Evolutionary conservation across 1,139 yeast species (phyloP).

Genomic region (Lodderomyces theae): DNA sequence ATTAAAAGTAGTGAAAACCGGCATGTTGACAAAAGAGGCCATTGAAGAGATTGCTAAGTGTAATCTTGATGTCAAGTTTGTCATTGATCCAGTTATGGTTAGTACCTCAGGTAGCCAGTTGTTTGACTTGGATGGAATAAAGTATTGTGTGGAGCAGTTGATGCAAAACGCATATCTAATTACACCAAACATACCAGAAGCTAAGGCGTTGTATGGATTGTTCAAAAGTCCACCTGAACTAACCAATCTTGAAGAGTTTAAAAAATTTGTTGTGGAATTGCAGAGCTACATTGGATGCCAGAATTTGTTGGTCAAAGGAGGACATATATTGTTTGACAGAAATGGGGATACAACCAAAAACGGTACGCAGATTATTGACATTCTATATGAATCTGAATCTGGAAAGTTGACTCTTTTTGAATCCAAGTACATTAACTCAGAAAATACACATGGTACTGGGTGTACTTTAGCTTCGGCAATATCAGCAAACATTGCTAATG

Average conservation of each 20-base stretch:
- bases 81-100: slow-evolving; percentile 82
- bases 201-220: slow-evolving; percentile 36
- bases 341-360: slow-evolving; percentile 17
- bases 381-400: slow-evolving; percentile 50
- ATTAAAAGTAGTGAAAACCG: slow-evolving; percentile 74
- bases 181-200: slow-evolving; percentile 79
- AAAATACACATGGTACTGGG: slow-evolving; percentile 85
- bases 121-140: slow-evolving; percentile 48
- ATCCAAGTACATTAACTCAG: slow-evolving; percentile 48
- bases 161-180: slow-evolving; percentile 57
- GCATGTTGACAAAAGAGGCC: slow-evolving; percentile 67
- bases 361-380: slow-evolving; percentile 47
- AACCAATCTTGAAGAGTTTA: slow-evolving; percentile 15
- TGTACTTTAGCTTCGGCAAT: slow-evolving; percentile 84
- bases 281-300: slow-evolving; percentile 41
- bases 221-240: slow-evolving; percentile 12
- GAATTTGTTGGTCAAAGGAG: slow-evolving; percentile 76
- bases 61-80: slow-evolving; percentile 37
- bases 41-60: slow-evolving; percentile 45
- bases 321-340: slow-evolving; percentile 61
- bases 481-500: slow-evolving; percentile 69
- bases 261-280: slow-evolving; percentile 41
- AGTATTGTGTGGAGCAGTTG: slow-evolving; percentile 42
- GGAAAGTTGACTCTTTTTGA: slow-evolving; percentile 43
- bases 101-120: slow-evolving; percentile 72